phyloP scores from a whole-genome alignment of 2,329 filamentous ascomycete genomes.

The Emydomyces testavorans region DNA sequence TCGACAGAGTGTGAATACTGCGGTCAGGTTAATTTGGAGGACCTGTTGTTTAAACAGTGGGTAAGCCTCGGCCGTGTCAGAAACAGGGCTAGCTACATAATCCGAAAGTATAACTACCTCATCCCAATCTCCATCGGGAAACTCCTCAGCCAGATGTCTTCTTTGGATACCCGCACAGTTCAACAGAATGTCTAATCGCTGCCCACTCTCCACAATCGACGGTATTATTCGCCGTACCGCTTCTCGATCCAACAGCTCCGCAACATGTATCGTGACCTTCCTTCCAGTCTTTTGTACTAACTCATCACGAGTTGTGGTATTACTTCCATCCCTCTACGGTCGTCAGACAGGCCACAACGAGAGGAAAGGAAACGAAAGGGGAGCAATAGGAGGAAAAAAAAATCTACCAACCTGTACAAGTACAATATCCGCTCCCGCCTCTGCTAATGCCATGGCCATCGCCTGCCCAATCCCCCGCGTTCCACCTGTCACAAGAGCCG shows the following conservation, averaged over 20 bases:
- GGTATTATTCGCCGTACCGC: constrained; percentile 34
- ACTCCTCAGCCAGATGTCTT: constrained; percentile 61
- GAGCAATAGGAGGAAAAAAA: not conserved
- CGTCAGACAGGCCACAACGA: not conserved
- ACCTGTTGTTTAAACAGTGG: constrained; percentile 34
- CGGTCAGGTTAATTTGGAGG: constrained; percentile 73
- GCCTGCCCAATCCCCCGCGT: constrained; percentile 39
- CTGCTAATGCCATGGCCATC: constrained; percentile 38
- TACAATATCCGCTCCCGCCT: constrained; percentile 39
- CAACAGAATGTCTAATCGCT: constrained; percentile 63
- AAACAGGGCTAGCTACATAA: not conserved
- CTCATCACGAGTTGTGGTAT: constrained; percentile 35
- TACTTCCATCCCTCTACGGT: constrained; percentile 42
- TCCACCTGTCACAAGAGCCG: constrained; percentile 38
- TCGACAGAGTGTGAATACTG: constrained; percentile 67
- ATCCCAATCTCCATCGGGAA: constrained; percentile 67
- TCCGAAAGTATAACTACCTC: constrained; percentile 36
- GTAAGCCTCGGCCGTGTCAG: not conserved
- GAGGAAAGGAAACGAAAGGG: not conserved
- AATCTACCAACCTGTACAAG: constrained; percentile 30
- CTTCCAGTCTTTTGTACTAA: constrained; percentile 31
- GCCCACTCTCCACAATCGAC: constrained; percentile 30
- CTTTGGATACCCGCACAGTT: constrained; percentile 83
- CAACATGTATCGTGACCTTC: constrained; percentile 34
- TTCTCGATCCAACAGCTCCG: constrained; percentile 34